Percentiles rank a stretch among this genome's conserved stretches.
Conservation (phyloP, 192 early-diverging fungal genomes). For the Coemansia sp. region DNA sequence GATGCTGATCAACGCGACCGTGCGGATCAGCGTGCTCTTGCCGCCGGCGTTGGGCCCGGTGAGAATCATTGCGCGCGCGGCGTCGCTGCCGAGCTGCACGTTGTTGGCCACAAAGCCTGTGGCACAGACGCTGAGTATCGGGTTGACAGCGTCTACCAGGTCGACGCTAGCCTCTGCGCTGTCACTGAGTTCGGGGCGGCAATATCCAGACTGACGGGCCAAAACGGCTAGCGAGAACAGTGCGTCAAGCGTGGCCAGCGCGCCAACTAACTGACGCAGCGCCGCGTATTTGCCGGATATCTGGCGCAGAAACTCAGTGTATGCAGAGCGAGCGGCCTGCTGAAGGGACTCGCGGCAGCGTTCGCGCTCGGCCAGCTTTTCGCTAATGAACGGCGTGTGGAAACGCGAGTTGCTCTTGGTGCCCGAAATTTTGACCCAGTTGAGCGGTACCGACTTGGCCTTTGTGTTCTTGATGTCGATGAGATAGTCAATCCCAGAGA, state of each 20-base stretch:
- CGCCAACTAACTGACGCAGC: constrained; percentile 61
- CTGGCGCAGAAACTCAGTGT: constrained; percentile 56
- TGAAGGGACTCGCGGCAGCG: constrained; percentile 58
- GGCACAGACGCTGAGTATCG: constrained; percentile 16
- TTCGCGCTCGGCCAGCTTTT: constrained; percentile 55
- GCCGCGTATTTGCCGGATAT: constrained; percentile 58
- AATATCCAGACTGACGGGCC: constrained; percentile 84
- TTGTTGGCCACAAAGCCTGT: constrained; percentile 90
- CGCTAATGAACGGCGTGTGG: constrained; percentile 53
- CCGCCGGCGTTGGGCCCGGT: constrained; percentile 99
- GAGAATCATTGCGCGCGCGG: constrained; percentile 67
- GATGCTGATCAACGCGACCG: constrained; percentile 85
- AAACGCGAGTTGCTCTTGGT: constrained; percentile 38
- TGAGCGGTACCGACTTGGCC: constrained; percentile 56
- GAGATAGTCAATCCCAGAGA: constrained; percentile 72
- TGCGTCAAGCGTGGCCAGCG: constrained; percentile 62
- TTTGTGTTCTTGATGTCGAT: constrained; percentile 63
- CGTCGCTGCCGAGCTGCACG: constrained; percentile 57
- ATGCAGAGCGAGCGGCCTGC: constrained; percentile 64
- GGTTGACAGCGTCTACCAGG: constrained; percentile 84
- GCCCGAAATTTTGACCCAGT: constrained; percentile 66
- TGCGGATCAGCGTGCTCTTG: constrained; percentile 91
- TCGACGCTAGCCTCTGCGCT: constrained; percentile 63
- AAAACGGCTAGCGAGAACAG: constrained; percentile 64
- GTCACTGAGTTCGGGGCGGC: constrained; percentile 72